phyloP scores from a whole-genome alignment of 352 stramenopile species.

The Phytophthora constricta region DNA sequence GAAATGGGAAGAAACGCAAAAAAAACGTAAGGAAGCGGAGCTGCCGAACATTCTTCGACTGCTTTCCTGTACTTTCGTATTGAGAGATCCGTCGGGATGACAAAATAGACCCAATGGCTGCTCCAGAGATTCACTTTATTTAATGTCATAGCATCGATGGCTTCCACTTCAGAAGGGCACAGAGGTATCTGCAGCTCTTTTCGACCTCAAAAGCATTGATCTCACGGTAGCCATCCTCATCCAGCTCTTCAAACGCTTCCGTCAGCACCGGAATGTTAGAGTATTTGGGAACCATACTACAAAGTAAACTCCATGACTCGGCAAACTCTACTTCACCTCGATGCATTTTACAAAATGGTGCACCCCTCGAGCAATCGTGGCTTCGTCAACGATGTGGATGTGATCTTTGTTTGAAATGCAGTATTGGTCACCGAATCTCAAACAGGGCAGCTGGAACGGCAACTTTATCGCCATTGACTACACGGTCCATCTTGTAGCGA shows the following conservation, averaged over 20 bases:
- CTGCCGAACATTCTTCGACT: not conserved
- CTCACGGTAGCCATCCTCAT: not conserved
- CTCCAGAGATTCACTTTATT: not conserved
- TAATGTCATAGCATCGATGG: conserved; percentile 6
- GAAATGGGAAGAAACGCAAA: conserved; percentile 8
- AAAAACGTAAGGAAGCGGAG: conserved; percentile 8
- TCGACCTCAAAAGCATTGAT: not conserved
- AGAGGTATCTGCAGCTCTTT: conserved; percentile 3
- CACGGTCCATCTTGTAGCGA: not conserved
- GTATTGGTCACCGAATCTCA: conserved; percentile 9
- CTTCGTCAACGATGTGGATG: not conserved
- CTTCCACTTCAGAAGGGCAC: not conserved
- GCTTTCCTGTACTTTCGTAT: not conserved
- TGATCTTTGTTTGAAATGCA: conserved; percentile 3
- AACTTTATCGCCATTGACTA: not conserved
- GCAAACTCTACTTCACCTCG: not conserved
- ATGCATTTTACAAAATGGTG: conserved; percentile 12
- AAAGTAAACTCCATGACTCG: conserved; percentile 9
- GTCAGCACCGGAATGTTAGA: conserved; percentile 4
- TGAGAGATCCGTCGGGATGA: not conserved
- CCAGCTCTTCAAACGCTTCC: conserved; percentile 5
- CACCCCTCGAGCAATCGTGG: not conserved
- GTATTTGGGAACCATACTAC: not conserved
- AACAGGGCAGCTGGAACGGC: not conserved
- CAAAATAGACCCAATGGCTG: not conserved